Evolutionary conservation across 495 filamentous ascomycete genomes (phyloP).

Genomic region (Hyaloscypha bicolor): DNA sequence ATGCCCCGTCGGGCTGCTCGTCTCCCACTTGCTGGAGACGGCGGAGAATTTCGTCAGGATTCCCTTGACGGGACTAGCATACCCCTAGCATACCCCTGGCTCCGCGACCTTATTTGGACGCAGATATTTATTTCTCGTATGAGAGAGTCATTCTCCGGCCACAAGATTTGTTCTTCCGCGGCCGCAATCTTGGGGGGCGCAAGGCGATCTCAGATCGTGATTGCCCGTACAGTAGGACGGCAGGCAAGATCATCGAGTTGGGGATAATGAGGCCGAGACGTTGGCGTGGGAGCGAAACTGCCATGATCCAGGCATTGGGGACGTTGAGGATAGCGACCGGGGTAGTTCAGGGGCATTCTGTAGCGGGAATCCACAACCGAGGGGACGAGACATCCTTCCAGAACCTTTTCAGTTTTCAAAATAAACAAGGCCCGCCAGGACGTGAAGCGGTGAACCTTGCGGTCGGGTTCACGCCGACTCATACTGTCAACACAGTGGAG

Average conservation of each 20-base stretch:
- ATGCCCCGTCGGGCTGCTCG: slow-evolving; percentile 13
- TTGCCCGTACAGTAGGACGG: slow-evolving; percentile 21
- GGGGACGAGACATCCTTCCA: neutral
- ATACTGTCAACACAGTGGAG: slow-evolving; percentile 12
- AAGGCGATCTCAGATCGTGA: slow-evolving; percentile 1
- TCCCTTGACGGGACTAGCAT: slow-evolving; percentile 20
- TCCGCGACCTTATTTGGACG: slow-evolving; percentile 28
- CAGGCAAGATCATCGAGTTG: slow-evolving; percentile 7
- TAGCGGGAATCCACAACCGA: neutral
- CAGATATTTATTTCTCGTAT: slow-evolving; percentile 2
- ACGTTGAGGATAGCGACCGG: neutral
- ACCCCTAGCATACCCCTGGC: slow-evolving; percentile 13
- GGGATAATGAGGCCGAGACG: neutral
- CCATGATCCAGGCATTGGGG: slow-evolving; percentile 16
- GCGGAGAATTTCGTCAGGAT: slow-evolving; percentile 30
- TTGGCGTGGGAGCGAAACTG: slow-evolving; percentile 4
- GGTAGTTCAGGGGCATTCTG: neutral
- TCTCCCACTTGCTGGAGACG: slow-evolving; percentile 33
- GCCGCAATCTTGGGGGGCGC: slow-evolving; percentile 2
- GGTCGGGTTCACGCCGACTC: slow-evolving; percentile 19
- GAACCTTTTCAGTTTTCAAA: slow-evolving; percentile 3
- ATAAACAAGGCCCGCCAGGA: slow-evolving; percentile 10
- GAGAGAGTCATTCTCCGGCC: neutral
- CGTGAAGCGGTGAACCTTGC: slow-evolving; percentile 24
- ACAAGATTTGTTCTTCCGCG: slow-evolving; percentile 1